Evolutionary conservation across 805 yeast species (phyloP), one percentile per base, ranked within the genome.

Genomic region (Cephaloascus fragrans): DNA sequence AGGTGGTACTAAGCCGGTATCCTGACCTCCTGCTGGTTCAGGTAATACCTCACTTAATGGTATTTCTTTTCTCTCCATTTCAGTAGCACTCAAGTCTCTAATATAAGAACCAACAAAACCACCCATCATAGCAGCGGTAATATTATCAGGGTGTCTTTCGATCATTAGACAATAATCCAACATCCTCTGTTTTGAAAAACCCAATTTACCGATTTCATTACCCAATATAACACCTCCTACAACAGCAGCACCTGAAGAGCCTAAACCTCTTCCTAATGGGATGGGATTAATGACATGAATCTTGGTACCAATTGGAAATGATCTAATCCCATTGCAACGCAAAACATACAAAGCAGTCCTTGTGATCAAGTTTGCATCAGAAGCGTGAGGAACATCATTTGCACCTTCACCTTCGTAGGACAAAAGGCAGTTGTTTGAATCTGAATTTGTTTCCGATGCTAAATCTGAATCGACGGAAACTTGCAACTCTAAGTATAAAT

Each of bases 101-200:
- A 93, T 71, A 60, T 83, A 93, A 3, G 96, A 87, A 34, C 98
- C 98, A 33, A 89, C 96, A 59, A 93, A 93, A 1, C 98, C 97
- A 43, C 98, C 98, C 80, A 89, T 83, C 96, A 93, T 87, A 29
- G 98, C 96, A 26, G 98, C 98, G 10, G 96, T 87, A 53, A 93
- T 89, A 60, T 93, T 93, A 62, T 93, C 98, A 28, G 98, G 98
- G 54, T 93, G 98, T 57, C 97, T 80, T 67, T 93, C 98, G 48
- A 93, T 89, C 93, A 93, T 85, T 50, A 93, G 71, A 59, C 96
- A 87, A 67, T 84, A 93, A 60, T 93, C 98, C 51, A 93, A 68
- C 79, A 93, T 73, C 50, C 97, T 72, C 50, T 76, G 80, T 60
- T 83, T 89, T 37, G 80, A 64, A 43, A 88, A 75, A 1, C 75